Conservation (phyloP, 2,329 filamentous ascomycete species). For the Neophaeococcomyces mojaviensis region DNA sequence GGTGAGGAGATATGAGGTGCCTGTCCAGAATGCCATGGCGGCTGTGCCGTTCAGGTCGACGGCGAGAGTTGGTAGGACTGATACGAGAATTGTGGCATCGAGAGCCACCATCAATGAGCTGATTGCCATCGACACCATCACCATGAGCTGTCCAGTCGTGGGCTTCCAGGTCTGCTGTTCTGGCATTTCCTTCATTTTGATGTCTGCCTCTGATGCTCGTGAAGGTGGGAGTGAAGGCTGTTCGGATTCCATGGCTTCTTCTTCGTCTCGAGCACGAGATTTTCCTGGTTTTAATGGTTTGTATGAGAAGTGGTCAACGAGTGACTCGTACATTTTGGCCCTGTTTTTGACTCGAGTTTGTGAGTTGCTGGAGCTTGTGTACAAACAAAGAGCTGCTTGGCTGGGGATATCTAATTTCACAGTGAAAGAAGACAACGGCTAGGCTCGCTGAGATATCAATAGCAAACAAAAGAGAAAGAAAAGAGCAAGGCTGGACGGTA, state of each 20-base stretch:
- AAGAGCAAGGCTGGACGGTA: no score
- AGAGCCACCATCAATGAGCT: constrained; percentile 44
- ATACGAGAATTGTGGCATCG: constrained; percentile 42
- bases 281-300: not conserved
- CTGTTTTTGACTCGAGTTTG: not conserved
- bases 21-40: constrained; percentile 56
- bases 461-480: no score
- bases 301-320: not conserved
- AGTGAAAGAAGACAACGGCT: not conserved
- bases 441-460: no score
- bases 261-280: not conserved
- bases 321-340: constrained; percentile 1
- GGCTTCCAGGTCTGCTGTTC: constrained; percentile 6
- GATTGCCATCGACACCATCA: constrained; percentile 30
- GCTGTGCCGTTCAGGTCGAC: constrained; percentile 41
- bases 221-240: not conserved
- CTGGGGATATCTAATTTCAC: not conserved
- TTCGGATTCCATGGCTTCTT: not conserved
- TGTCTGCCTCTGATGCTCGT: not conserved
- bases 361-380: not conserved
- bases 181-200: not conserved
- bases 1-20: constrained; percentile 54
- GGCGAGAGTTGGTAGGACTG: constrained; percentile 41
- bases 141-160: constrained; percentile 11
- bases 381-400: not conserved